Evolutionary conservation across 1,284 basidiomycete species (phyloP), one percentile per base, ranked within the genome.

Genomic region (Earliella scabrosa): DNA sequence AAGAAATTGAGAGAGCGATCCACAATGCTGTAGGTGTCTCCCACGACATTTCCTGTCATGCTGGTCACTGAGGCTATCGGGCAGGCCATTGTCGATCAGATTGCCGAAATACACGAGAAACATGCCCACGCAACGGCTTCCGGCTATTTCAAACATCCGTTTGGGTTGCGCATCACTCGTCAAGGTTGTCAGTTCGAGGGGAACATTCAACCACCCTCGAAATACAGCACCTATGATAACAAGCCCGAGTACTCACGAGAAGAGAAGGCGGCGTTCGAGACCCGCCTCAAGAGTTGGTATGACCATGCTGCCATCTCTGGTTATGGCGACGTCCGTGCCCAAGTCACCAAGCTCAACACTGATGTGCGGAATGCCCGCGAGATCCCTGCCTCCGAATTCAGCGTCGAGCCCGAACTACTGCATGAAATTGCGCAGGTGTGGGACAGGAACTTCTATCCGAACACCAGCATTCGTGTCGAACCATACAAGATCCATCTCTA

Each of bases 401-500:
- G 20, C 11, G 67, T 73, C 45, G 38, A 56, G 6, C 43, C 56
- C 3, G 50, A 60, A 21, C 63, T 73, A 9, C 45, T 71, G 8
- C 47, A 58, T 1, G 27, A 20, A 0, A 59, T 72, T 36, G 45
- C 56, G 8, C 34, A 34, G 2, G 24, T 57, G 8, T 72, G 70
- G 70, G 45, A 26, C n/a, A 39, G 59, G 21, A 24, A 60, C 29
- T 71, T 72, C 54, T 47, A 61, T 20, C 64, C 66, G 4, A 36
- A 46, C 20, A 18, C 50, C 7, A n/a, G 29, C 13, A 64, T 72
- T 16, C 66, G 65, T 41, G 66, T 63, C 14, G 63, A 66, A 31
- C 68, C 70, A 1, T 71, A 73, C 63, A 71, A 72, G 60, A 72
- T 72, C 21, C 65, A 72, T 35, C 46, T 72, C 13, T 71, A 72